Conservation (phyloP, 495 filamentous ascomycete genomes). For the Astrothelium macrocarpum region DNA sequence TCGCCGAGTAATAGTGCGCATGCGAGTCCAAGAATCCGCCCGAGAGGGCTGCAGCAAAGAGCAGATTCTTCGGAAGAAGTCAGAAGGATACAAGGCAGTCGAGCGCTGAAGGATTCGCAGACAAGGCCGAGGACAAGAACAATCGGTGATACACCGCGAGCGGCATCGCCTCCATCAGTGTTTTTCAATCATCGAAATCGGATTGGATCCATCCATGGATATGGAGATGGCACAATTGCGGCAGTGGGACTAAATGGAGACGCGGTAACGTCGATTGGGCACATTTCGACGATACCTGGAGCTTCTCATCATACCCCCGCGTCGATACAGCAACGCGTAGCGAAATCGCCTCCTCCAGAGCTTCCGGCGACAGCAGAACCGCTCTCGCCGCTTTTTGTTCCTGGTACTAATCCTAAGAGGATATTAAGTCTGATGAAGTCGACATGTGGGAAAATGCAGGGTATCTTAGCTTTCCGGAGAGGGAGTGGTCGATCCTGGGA, state of each 20-base stretch:
- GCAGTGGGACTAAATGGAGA: conserved; percentile 10
- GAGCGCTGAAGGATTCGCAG: not conserved
- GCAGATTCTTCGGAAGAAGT: not conserved
- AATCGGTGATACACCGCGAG: conserved; percentile 29
- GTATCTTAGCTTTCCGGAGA: conserved; percentile 54
- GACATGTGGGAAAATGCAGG: conserved; percentile 59
- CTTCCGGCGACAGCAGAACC: conserved; percentile 11
- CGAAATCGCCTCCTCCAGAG: conserved; percentile 20
- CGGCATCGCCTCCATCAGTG: conserved; percentile 24
- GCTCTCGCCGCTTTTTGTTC: not conserved
- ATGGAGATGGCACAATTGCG: not conserved
- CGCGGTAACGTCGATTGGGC: conserved; percentile 21
- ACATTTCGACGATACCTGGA: conserved; percentile 20
- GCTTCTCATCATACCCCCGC: conserved; percentile 14
- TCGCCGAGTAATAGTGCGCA: not conserved
- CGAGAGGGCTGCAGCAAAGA: not conserved
- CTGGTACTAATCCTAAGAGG: conserved; percentile 43
- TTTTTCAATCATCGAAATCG: conserved; percentile 28
- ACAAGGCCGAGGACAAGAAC: conserved; percentile 32
- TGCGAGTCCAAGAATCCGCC: not conserved
- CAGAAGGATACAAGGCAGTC: not conserved
- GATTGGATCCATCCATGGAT: conserved; percentile 32
- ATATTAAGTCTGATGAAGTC: conserved; percentile 59
- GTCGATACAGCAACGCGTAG: conserved; percentile 17
- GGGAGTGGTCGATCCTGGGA: conserved; percentile 48